phyloP scores from a whole-genome alignment of 495 filamentous ascomycete genomes.

The Pyrenula massariospora region DNA sequence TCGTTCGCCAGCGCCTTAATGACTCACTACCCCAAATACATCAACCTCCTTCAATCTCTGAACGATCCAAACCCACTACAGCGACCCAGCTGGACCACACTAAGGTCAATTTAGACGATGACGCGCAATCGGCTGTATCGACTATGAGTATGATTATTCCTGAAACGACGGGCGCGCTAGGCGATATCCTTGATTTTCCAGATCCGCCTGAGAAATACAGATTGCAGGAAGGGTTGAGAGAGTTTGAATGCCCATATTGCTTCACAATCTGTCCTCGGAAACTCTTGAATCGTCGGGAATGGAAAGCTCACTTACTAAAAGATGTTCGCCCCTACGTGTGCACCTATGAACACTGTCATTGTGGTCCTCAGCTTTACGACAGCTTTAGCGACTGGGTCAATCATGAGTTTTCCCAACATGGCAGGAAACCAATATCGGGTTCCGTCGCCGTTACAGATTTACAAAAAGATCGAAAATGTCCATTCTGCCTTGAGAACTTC shows the following conservation, averaged over 20 bases:
- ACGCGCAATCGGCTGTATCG: background rate
- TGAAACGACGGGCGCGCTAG: background rate
- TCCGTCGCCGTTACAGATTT: background rate
- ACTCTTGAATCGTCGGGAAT: background rate
- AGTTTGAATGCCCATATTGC: conserved; percentile 1
- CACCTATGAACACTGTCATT: background rate
- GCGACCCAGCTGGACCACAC: background rate
- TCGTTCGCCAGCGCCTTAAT: background rate
- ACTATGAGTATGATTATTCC: background rate
- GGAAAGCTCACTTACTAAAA: background rate
- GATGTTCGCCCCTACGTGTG: background rate
- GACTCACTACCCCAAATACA: background rate
- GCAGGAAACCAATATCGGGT: conserved; percentile 13
- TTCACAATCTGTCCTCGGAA: background rate
- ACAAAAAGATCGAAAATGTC: background rate
- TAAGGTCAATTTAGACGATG: background rate
- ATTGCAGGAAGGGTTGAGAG: background rate
- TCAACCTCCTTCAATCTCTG: background rate
- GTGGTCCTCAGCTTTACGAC: conserved; percentile 6
- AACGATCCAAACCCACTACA: background rate
- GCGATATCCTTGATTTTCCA: background rate
- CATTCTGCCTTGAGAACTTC: background rate
- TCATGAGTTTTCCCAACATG: conserved; percentile 11
- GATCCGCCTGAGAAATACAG: background rate
- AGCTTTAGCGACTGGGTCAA: conserved; percentile 13